Base-by-base conservation (phyloP, 768 basidiomycete species). In the Hysterangium stoloniferum region DNA sequence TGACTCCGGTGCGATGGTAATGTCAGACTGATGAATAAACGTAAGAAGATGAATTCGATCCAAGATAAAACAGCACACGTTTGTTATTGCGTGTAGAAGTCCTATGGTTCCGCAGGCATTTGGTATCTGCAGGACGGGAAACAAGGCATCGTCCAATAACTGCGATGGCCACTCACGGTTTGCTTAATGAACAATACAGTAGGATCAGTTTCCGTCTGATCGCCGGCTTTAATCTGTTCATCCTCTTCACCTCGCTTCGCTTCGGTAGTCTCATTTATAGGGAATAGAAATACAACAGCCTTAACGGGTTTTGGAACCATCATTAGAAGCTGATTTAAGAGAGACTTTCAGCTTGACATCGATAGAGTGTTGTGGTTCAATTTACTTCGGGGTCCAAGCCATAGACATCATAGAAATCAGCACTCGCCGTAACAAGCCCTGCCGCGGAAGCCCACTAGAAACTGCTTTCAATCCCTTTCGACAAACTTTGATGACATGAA, bases 41-140 rank as follows among this genome's bases (percentile, higher is more conserved):
- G 22, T 48, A 43, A 28, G 35, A 15, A 32, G 40, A 13, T 17
- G 38, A 0, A 31, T 25, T 28, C 17, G 20, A 20, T 22, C 19
- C 34, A 53, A 22, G n/a, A 42, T 25, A 52, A 13, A 36, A 62
- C 78, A 4, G 27, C 49, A 55, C 53, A 91, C 85, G 61, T 97
- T 96, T 19, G 80, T 78, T 37, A 96, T 66, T 8, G 88, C 79
- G 58, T 94, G 91, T 5, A 93, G 72, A 15, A 93, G 71, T 0
- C 82, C 90, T 62, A 94, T 92, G 0, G 90, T 91, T 3, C 91
- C 91, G 59, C 90, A 92, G 0, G 90, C 89, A 58, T 92, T 92
- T 4, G 71, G 64, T 51, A 90, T 90, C 86, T 88, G 52, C 28
- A n/a, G 15, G 25, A 7, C 28, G 12, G 37, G 13, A 35, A 17